phyloP scores from a whole-genome alignment of 495 filamentous ascomycete genomes.

The Daldinia concentrica region DNA sequence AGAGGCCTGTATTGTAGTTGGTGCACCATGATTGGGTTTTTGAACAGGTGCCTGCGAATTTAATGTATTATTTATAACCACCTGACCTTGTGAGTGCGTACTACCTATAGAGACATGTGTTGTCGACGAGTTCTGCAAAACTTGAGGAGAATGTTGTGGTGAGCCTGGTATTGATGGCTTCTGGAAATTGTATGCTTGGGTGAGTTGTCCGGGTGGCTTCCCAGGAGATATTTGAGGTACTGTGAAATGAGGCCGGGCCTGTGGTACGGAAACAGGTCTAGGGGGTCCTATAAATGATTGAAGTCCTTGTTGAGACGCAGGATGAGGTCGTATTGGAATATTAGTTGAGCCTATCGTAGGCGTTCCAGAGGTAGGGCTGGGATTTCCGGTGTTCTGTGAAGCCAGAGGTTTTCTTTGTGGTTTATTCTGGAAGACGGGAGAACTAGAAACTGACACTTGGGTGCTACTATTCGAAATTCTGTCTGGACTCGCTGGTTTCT shows the following conservation, averaged over 20 bases:
- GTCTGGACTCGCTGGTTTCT: conserved; percentile 30
- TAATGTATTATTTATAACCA: background rate
- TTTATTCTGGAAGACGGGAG: conserved; percentile 15
- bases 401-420: conserved; percentile 15
- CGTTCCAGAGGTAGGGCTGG: conserved; percentile 3
- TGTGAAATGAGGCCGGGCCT: conserved; percentile 2
- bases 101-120: background rate
- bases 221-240: conserved; percentile 8
- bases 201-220: conserved; percentile 10
- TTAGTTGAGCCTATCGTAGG: background rate
- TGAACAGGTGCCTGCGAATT: conserved; percentile 12
- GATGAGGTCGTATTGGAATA: conserved; percentile 7
- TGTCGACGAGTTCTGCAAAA: background rate
- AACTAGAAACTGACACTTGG: background rate
- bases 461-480: background rate
- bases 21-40: conserved; percentile 2
- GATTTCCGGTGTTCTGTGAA: conserved; percentile 11
- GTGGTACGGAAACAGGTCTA: background rate
- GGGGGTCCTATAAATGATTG: background rate
- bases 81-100: conserved; percentile 3
- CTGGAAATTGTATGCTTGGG: conserved; percentile 6
- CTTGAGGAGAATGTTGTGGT: conserved; percentile 15
- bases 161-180: conserved; percentile 19
- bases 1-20: conserved; percentile 7
- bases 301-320: background rate